Conservation (phyloP, 139 green algal genomes). For the Pleodorina starrii region DNA sequence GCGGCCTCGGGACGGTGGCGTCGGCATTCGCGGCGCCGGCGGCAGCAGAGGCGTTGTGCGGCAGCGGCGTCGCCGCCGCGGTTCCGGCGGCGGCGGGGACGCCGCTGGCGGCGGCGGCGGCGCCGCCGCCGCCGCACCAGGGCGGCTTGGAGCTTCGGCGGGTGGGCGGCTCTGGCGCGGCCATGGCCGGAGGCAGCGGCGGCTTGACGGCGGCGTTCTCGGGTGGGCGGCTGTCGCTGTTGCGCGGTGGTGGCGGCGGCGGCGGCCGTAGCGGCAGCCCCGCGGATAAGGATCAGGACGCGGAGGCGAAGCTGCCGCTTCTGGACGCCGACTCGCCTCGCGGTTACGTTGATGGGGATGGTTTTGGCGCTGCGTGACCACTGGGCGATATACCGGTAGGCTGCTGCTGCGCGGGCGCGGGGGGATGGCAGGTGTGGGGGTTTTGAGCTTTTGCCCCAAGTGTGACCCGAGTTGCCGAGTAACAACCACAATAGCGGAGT, state of each 20-base stretch:
- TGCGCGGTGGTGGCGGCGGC: neutral
- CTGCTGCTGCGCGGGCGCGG: too few species aligned
- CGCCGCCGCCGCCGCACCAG: neutral
- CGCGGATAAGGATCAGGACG: neutral
- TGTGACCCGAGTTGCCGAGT: too few species aligned
- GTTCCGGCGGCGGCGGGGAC: neutral
- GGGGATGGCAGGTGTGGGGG: too few species aligned
- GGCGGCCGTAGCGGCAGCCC: neutral
- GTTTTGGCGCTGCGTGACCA: too few species aligned
- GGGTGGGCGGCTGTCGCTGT: neutral
- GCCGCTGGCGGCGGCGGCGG: neutral
- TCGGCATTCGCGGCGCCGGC: neutral
- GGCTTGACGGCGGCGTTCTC: neutral
- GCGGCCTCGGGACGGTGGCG: neutral
- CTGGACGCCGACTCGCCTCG: neutral
- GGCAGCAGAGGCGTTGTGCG: neutral
- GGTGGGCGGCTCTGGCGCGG: neutral
- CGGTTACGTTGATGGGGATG: neutral
- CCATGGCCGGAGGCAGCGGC: neutral
- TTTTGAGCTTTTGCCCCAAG: too few species aligned
- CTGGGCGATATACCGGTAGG: too few species aligned
- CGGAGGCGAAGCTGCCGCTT: constrained; percentile 20
- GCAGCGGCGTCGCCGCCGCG: neutral
- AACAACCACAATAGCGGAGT: too few species aligned
- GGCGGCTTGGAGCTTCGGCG: constrained; percentile 1